These are phyloP conservation scores for Bjerkandera adusta DNA, from an alignment of 1,284 basidiomycete species.

Conservation along the genomic window DNA sequence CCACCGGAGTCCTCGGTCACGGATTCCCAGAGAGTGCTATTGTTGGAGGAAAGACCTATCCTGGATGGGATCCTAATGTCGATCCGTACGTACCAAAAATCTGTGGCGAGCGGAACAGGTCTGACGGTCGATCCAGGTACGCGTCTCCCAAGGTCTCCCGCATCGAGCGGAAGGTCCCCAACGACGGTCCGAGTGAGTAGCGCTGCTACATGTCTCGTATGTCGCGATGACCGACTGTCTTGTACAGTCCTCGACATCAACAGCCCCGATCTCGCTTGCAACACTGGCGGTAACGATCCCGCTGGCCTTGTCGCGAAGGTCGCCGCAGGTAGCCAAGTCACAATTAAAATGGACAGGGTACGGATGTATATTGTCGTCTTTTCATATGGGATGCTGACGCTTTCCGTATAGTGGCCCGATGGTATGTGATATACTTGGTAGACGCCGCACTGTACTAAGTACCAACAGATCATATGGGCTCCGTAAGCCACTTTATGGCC, in stretches of 20 bases:
- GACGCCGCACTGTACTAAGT: not conserved
- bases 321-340: constrained; percentile 28
- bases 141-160: constrained; percentile 19
- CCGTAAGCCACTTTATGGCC: constrained; percentile 38
- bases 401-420: constrained; percentile 20
- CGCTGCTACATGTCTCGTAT: constrained; percentile 1
- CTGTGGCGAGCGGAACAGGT: not conserved
- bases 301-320: constrained; percentile 23
- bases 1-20: constrained; percentile 24
- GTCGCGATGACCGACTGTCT: not conserved
- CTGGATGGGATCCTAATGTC: constrained; percentile 27
- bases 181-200: constrained; percentile 30
- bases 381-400: constrained; percentile 1
- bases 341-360: constrained; percentile 29
- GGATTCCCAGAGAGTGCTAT: constrained; percentile 24
- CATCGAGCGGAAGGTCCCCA: constrained; percentile 30
- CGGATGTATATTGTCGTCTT: constrained; percentile 8
- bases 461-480: constrained; percentile 29
- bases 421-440: constrained; percentile 14
- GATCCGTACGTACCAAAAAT: constrained; percentile 24
- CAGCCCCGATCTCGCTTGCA: constrained; percentile 29
- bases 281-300: constrained; percentile 28
- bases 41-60: constrained; percentile 24
- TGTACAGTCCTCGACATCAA: constrained; percentile 24
- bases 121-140: constrained; percentile 17